Conservation (phyloP, 768 basidiomycete genomes). For the Termitomyces sp. region DNA sequence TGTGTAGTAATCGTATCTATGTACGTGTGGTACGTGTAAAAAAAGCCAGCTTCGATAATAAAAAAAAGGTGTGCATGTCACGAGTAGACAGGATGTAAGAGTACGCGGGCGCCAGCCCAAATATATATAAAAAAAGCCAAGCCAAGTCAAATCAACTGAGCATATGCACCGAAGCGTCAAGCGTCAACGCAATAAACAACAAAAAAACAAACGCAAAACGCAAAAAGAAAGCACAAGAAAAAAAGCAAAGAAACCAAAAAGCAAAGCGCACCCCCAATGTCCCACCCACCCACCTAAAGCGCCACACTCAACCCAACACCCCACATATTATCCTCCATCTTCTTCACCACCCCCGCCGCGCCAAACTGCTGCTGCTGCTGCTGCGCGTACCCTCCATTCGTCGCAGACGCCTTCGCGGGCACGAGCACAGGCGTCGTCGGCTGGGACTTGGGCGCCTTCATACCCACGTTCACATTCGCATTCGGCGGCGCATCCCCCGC, state of each 20-base stretch:
- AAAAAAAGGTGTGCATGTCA: not conserved
- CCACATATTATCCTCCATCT: constrained; percentile 13
- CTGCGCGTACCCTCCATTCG: not conserved
- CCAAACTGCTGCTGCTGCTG: not conserved
- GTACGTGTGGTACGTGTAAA: too few relatives aligned
- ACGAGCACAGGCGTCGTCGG: too few relatives aligned
- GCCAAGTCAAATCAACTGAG: not conserved
- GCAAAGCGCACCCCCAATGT: not conserved
- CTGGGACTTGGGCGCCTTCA: not conserved
- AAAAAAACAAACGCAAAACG: too few relatives aligned
- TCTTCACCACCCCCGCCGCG: not conserved
- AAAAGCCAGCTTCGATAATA: not conserved
- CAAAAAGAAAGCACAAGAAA: not conserved
- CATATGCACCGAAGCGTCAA: too few relatives aligned
- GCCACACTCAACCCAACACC: constrained; percentile 12
- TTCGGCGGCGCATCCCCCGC: constrained; percentile 6
- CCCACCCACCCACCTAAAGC: not conserved
- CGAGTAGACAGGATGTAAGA: too few relatives aligned
- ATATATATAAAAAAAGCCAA: not conserved
- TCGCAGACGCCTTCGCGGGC: not conserved
- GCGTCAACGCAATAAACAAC: too few relatives aligned
- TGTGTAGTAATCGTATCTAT: too few relatives aligned
- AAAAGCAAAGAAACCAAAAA: too few relatives aligned
- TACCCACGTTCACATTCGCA: too few relatives aligned
- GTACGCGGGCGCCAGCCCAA: not conserved